These are phyloP conservation scores for Candida sithepensis DNA, from an alignment of 805 yeast genomes.

Conservation along the genomic window DNA sequence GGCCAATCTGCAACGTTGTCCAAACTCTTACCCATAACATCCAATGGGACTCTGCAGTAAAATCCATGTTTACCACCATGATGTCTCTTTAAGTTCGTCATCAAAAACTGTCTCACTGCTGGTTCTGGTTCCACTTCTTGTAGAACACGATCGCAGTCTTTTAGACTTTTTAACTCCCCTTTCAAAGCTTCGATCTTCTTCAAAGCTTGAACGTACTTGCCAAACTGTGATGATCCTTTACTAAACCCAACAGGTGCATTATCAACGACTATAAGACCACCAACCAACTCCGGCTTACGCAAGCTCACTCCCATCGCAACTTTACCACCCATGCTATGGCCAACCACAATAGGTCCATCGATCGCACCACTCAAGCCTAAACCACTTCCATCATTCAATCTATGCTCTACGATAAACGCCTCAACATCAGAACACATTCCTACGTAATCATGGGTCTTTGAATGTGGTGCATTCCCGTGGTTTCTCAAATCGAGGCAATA, in stretches of 20 bases:
- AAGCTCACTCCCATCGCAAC: constrained; percentile 85
- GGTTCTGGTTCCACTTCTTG: constrained; percentile 56
- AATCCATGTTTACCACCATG: constrained; percentile 28
- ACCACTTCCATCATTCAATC: constrained; percentile 27
- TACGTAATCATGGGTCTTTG: constrained; percentile 68
- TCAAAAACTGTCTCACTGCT: constrained; percentile 69
- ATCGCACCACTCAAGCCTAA: neutral
- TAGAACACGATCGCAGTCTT: constrained; percentile 66
- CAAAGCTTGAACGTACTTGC: constrained; percentile 62
- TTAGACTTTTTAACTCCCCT: constrained; percentile 41
- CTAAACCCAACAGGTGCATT: constrained; percentile 67
- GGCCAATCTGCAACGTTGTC: constrained; percentile 78
- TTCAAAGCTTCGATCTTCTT: constrained; percentile 45
- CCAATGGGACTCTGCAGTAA: constrained; percentile 65
- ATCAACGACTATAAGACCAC: constrained; percentile 73
- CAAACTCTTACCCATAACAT: constrained; percentile 60
- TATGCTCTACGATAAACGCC: constrained; percentile 50
- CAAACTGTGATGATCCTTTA: constrained; percentile 46
- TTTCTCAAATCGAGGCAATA: constrained; percentile 78
- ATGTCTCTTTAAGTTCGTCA: constrained; percentile 54
- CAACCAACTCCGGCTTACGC: constrained; percentile 57
- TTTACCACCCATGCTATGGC: constrained; percentile 94
- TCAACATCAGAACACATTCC: constrained; percentile 86
- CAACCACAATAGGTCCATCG: constrained; percentile 53
- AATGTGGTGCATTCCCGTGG: constrained; percentile 90